phyloP scores from a whole-genome alignment of 2,329 filamentous ascomycete species.

The Xylariaceae sp. region DNA sequence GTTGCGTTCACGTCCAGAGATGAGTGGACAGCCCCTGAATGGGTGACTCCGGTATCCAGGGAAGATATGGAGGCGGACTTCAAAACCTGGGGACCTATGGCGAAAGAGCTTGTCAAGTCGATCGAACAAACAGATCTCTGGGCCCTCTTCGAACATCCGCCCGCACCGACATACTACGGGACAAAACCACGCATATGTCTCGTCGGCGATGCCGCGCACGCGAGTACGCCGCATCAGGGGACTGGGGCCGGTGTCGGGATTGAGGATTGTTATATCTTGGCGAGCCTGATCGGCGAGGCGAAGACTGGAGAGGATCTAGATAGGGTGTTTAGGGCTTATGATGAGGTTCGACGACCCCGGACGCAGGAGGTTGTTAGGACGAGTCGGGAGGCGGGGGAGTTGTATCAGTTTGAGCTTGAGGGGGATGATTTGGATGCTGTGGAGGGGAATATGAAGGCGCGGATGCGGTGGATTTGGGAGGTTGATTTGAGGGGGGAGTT shows the following conservation, averaged over 20 bases:
- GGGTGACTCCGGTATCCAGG: constrained; percentile 24
- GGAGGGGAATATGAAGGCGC: constrained; percentile 31
- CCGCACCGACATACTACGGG: constrained; percentile 39
- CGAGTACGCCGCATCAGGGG: constrained; percentile 55
- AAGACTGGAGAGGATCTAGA: constrained; percentile 33
- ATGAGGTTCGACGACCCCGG: constrained; percentile 43
- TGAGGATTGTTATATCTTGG: constrained; percentile 40
- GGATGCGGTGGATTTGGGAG: constrained; percentile 36
- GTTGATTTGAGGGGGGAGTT: constrained; percentile 34
- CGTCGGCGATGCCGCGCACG: constrained; percentile 59
- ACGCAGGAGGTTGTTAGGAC: constrained; percentile 46
- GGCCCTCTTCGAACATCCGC: constrained; percentile 40
- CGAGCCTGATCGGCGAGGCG: constrained; percentile 42
- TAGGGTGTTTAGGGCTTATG: constrained; percentile 47
- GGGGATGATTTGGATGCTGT: constrained; percentile 35
- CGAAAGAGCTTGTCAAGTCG: no score
- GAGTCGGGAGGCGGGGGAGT: constrained; percentile 40
- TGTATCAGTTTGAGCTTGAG: constrained; percentile 41
- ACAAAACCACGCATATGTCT: constrained; percentile 38
- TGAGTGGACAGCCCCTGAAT: constrained; percentile 23
- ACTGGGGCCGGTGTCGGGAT: constrained; percentile 55
- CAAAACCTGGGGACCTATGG: constrained; percentile 24
- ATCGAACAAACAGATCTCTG: constrained; percentile 43
- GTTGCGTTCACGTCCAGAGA: constrained; percentile 27
- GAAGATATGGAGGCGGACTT: constrained; percentile 26